Base-by-base conservation (phyloP, 139 green algal genomes). In the Diplosphaera chodatii region DNA sequence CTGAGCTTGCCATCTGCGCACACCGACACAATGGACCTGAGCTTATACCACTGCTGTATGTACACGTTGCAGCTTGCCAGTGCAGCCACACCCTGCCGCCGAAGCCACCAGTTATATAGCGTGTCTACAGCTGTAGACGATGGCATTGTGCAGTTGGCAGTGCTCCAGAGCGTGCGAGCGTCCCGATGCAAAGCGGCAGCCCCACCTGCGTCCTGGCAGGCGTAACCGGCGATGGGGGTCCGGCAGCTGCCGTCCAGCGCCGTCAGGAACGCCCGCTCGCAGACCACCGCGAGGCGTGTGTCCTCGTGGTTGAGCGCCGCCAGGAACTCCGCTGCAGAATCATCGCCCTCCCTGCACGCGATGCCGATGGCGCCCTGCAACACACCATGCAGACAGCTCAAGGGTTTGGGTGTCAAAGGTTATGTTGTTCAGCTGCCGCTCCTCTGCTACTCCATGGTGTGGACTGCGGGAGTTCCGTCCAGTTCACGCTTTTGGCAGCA, bases 351-450 rank as follows among this genome's bases (percentile, higher is more conserved):
- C 62, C 95, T 86, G 86, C 95, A 98, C 16, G 94, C 92, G 71
- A 99, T 99, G 74, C 95, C 95, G 69, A 99, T 99, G 64, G 95
- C 95, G 20, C 95, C 95, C 85, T 96, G 88, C 67, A 40, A n/a
- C 27, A 29, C 34, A n/a, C 28, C 29, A 30, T 13, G 4, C 25
- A 41, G 3, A 69, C 13, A 0, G 23, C n/a, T 28, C 27, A 71
- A 15, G 6, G 1, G 5, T 63, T 63, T 27, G 16, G 3, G 66
- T 63, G 10, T 32, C 8, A 63, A 18, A 31, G 1, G 33, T 32
- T 29, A 70, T 30, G 10, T 66, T 22, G n/a, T n/a, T n/a, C n/a
- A n/a, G n/a, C n/a, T n/a, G n/a, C n/a, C n/a, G n/a, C n/a, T n/a
- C n/a, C n/a, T n/a, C n/a, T n/a, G n/a, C n/a, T n/a, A n/a, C n/a